Evolutionary conservation across 257 asterid genomes (phyloP).

Genomic region (Forsythia viridissima): DNA sequence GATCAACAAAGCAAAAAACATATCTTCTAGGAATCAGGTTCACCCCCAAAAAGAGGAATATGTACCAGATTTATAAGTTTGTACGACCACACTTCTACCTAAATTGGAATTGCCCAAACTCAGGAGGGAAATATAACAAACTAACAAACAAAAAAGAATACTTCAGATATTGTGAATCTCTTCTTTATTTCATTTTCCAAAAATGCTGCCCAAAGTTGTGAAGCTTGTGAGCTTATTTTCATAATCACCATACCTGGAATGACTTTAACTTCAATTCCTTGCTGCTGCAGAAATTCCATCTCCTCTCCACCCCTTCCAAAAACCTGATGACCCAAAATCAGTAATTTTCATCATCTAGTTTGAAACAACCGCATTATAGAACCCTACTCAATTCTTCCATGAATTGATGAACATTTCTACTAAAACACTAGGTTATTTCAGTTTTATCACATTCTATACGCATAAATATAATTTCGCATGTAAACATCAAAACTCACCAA

Average conservation of each 20-base stretch:
- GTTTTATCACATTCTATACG: not conserved
- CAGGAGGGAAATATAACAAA: not conserved
- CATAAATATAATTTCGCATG: not conserved
- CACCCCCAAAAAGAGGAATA: not conserved
- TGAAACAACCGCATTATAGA: not conserved
- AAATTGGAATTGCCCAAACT: not conserved
- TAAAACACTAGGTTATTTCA: not conserved
- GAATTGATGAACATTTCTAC: not conserved
- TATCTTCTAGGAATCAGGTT: not conserved
- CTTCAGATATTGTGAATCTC: not conserved
- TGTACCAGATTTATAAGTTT: not conserved
- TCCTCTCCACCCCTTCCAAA: slow-evolving; percentile 99
- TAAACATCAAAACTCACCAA: slow-evolving; percentile 48
- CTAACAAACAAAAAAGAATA: not conserved
- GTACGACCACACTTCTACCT: not conserved
- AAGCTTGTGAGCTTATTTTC: not conserved
- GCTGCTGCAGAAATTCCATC: slow-evolving; percentile 93
- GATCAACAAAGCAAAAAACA: not conserved
- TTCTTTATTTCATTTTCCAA: no score
- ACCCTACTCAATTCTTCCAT: not conserved
- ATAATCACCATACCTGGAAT: slow-evolving; percentile 64
- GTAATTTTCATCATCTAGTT: slow-evolving; percentile 1
- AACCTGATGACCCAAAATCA: slow-evolving; percentile 52
- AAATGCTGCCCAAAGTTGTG: no score
- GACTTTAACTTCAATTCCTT: slow-evolving; percentile 85